Evolutionary conservation across 192 early-diverging fungal genomes (phyloP), one percentile per base, ranked within the genome.

Genomic region (Entophlyctis helioformis): DNA sequence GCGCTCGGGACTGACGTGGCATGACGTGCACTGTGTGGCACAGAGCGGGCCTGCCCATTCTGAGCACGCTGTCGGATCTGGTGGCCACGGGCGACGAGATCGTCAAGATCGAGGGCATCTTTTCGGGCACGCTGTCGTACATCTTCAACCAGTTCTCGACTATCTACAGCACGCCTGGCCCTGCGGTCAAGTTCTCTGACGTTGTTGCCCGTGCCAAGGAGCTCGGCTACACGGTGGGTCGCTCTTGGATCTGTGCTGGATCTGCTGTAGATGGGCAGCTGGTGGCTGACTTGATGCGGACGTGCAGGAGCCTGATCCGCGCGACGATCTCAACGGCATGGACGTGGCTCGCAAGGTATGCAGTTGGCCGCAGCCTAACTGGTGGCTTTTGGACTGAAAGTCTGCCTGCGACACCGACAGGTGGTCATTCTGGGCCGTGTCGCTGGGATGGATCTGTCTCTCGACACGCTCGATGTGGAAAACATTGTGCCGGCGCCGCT

Each of bases 311-410:
- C 95, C 95, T 24, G 95, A 98, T 59, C 95, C 95, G 22, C 73
- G 95, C 35, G 95, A 98, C 56, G 95, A 99, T 51, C 74, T 99
- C 47, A 99, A 99, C 53, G 96, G 93, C 24, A 83, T 99, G 86
- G 96, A 99, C 56, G 91, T 99, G 22, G 93, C 90, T n/a, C 86
- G 93, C 44, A 98, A 98, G 67, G 86, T 88, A 60, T 51, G n/a
- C n/a, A n/a, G n/a, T n/a, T n/a, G n/a, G n/a, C 24, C 13, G 15
- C 10, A 21, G 23, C 25, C n/a, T 34, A 33, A 49, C 18, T 22
- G 36, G 59, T 63, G 6, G 53, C 27, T 36, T 19, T 16, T 42
- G 13, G 27, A 35, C 32, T 23, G 31, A 33, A n/a, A n/a, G n/a
- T n/a, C n/a, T n/a, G n/a, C n/a, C n/a, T 10, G 2, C 35, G 15